Evolutionary conservation across 495 filamentous ascomycete genomes (phyloP), one percentile per base, ranked within the genome.

Genomic region (Daldinia vernicosa): DNA sequence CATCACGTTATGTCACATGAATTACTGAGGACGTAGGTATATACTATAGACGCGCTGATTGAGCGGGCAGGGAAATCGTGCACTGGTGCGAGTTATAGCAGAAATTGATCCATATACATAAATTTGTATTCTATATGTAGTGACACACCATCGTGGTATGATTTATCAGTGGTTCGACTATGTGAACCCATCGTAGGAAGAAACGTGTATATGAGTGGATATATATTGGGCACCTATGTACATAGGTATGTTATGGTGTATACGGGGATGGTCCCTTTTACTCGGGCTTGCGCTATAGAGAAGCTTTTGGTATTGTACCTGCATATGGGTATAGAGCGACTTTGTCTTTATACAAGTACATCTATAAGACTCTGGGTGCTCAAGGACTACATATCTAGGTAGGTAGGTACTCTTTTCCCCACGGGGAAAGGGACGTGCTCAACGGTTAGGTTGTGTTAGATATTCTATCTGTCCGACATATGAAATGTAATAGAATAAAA

Each of bases 81-180:
- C 19, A 47, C 1, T 7, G 43, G 11, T 7, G 19, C 9, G 19
- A 24, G 17, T 47, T 19, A 47, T 47, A 47, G 43, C 19, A 24
- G 43, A 47, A 22, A 24, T 24, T 47, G 43, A 47, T 53, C 27
- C 50, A 53, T 30, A 53, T 30, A 53, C 17, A 53, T 30, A 53
- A 53, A 28, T 53, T 30, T 14, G 12, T 19, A 4, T 53, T 17
- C 12, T n/a, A n/a, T n/a, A n/a, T n/a, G n/a, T n/a, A n/a, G n/a
- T n/a, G n/a, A n/a, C 26, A 15, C 24, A n/a, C 50, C 27, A 30
- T 53, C 50, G 27, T 53, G 50, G 50, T n/a, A 28, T 53, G 50
- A 30, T 53, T 53, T 17, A 30, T n/a, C 12, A 9, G 50, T 53
- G 50, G 50, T 53, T 30, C 50, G 50, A 53, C 50, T 15, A 30